Evolutionary conservation across 164 flowering plant genomes (phyloP).

Genomic region (Piper longum): DNA sequence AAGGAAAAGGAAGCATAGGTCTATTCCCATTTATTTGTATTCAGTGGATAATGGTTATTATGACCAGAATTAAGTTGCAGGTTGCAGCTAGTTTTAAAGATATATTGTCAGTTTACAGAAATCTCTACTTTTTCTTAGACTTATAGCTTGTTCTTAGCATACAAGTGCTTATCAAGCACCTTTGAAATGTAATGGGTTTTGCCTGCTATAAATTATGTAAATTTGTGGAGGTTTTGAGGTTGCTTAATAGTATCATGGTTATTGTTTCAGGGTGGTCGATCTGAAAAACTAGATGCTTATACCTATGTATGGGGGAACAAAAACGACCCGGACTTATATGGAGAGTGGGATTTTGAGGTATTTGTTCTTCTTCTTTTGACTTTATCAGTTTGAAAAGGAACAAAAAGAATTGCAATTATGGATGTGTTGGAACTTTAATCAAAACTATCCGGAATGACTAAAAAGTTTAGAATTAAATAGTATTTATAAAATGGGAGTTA

Average conservation of each 20-base stretch:
- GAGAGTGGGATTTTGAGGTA: conserved; percentile 90
- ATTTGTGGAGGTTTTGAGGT: background rate
- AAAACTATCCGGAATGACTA: background rate
- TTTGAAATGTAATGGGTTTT: too few relatives aligned
- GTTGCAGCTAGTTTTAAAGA: too few relatives aligned
- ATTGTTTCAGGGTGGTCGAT: conserved; percentile 35
- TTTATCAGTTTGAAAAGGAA: background rate
- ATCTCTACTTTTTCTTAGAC: too few relatives aligned
- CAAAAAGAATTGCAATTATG: background rate
- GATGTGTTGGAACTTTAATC: too few relatives aligned
- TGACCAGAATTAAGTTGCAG: too few relatives aligned
- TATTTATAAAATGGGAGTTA: background rate
- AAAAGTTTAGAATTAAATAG: background rate
- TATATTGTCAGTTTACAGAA: too few relatives aligned
- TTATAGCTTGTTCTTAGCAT: too few relatives aligned
- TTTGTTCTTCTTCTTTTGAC: background rate
- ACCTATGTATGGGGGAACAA: conserved; percentile 70
- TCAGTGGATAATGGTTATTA: too few relatives aligned
- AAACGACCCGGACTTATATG: conserved; percentile 60
- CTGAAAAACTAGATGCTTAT: conserved; percentile 29
- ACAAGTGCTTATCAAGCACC: too few relatives aligned
- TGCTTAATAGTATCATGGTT: background rate
- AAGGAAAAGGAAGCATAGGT: too few relatives aligned
- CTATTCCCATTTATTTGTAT: too few relatives aligned
- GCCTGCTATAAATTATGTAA: background rate